Conservation (phyloP, 768 basidiomycete genomes). For the Lactarius hengduanensis region DNA sequence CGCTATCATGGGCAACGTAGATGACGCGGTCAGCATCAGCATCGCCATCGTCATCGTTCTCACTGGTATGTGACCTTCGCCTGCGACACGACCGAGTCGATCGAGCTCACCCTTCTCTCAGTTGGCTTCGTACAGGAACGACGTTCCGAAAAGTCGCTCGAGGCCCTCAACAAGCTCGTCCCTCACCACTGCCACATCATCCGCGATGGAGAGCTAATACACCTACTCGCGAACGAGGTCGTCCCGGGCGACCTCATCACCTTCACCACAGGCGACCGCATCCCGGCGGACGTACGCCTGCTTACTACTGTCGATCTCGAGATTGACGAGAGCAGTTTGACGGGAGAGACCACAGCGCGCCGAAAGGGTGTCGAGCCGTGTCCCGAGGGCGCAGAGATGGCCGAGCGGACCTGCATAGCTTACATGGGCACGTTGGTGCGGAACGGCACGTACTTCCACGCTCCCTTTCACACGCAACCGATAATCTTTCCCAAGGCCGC, state of each 20-base stretch:
- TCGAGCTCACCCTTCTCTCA: constrained; percentile 27
- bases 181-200: constrained; percentile 94
- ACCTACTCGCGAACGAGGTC: constrained; percentile 94
- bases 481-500: constrained; percentile 47
- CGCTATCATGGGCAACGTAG: constrained; percentile 90
- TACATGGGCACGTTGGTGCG: constrained; percentile 97
- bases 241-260: constrained; percentile 92
- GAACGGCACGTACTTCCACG: constrained; percentile 56
- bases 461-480: neutral
- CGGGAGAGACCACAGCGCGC: constrained; percentile 86
- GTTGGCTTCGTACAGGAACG: constrained; percentile 97
- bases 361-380: constrained; percentile 63
- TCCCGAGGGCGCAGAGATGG: constrained; percentile 53
- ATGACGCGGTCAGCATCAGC: constrained; percentile 92
- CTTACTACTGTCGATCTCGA: constrained; percentile 82
- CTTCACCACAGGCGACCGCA: constrained; percentile 87
- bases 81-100: neutral
- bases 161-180: constrained; percentile 94
- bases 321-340: constrained; percentile 93
- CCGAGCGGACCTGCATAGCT: constrained; percentile 83
- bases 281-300: constrained; percentile 91
- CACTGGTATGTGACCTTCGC: constrained; percentile 59
- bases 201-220: constrained; percentile 69
- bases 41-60: constrained; percentile 91
- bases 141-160: constrained; percentile 90